These are phyloP conservation scores for Pistacia atlantica DNA, from an alignment of 345 rosid species.

Conservation along the genomic window DNA sequence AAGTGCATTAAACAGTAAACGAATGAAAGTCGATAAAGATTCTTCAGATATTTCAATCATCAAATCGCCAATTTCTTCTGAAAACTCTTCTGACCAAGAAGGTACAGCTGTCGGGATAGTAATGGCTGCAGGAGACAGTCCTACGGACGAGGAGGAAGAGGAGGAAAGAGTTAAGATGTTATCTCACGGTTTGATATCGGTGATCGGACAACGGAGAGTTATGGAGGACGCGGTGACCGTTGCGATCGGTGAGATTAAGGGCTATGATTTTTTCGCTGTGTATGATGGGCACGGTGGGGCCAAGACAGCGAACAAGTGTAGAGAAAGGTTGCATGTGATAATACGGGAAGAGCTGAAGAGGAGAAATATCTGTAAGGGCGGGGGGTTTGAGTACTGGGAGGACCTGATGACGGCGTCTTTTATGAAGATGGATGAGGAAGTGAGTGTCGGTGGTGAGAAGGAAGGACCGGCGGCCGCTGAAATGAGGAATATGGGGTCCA, in stretches of 20 bases:
- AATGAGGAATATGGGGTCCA: constrained; percentile 24
- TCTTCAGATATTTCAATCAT: neutral
- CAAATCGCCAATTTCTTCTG: neutral
- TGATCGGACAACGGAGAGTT: constrained; percentile 37
- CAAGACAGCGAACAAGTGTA: constrained; percentile 23
- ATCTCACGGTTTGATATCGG: constrained; percentile 38
- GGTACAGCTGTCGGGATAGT: neutral
- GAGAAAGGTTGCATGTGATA: constrained; percentile 36
- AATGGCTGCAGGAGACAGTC: neutral
- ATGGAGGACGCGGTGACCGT: constrained; percentile 41
- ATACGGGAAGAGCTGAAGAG: constrained; percentile 34
- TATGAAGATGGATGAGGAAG: constrained; percentile 44
- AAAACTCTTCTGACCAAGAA: neutral
- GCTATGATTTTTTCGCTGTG: constrained; percentile 40
- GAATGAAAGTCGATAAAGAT: neutral
- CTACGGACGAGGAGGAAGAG: neutral
- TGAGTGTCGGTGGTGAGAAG: constrained; percentile 3
- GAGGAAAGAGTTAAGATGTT: neutral
- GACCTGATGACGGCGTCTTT: constrained; percentile 40
- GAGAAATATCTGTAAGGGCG: neutral
- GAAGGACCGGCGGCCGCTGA: neutral
- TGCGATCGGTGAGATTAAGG: constrained; percentile 16
- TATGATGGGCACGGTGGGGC: constrained; percentile 49
- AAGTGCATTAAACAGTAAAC: neutral
- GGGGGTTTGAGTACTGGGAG: constrained; percentile 27